Conservation (phyloP, 1,284 basidiomycete genomes). For the Trametes sp. region DNA sequence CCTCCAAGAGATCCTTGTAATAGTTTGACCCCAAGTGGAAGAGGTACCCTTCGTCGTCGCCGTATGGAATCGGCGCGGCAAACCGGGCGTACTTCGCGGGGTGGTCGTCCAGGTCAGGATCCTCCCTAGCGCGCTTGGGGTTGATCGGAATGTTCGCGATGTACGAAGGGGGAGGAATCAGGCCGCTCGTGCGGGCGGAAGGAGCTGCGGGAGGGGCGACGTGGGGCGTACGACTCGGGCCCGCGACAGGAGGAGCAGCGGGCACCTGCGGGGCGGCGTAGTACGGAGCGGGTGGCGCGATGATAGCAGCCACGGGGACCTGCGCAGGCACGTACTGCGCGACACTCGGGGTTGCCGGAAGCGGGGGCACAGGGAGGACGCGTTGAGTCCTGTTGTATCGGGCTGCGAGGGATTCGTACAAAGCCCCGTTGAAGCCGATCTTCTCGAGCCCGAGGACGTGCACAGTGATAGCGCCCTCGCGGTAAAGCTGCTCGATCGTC, state of each 20-base stretch:
- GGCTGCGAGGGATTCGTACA: background rate
- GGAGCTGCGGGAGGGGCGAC: background rate
- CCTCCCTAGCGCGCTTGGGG: background rate
- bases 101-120: background rate
- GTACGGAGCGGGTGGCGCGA: background rate
- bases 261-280: background rate
- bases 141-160: background rate
- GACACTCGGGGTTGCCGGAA: too few species aligned
- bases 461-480: slow-evolving; percentile 8
- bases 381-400: too few species aligned
- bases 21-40: slow-evolving; percentile 1
- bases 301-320: too few species aligned
- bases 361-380: too few species aligned
- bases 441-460: slow-evolving; percentile 13
- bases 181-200: background rate
- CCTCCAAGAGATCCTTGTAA: background rate
- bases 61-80: background rate
- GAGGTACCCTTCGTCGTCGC: slow-evolving; percentile 3
- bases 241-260: background rate
- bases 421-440: slow-evolving; percentile 10
- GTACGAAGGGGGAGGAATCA: background rate
- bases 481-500: slow-evolving; percentile 13
- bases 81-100: background rate
- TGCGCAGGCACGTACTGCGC: too few species aligned
- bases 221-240: background rate